Conservation (phyloP, 176 grass and related monocot species). For the Saccharum officinarum region DNA sequence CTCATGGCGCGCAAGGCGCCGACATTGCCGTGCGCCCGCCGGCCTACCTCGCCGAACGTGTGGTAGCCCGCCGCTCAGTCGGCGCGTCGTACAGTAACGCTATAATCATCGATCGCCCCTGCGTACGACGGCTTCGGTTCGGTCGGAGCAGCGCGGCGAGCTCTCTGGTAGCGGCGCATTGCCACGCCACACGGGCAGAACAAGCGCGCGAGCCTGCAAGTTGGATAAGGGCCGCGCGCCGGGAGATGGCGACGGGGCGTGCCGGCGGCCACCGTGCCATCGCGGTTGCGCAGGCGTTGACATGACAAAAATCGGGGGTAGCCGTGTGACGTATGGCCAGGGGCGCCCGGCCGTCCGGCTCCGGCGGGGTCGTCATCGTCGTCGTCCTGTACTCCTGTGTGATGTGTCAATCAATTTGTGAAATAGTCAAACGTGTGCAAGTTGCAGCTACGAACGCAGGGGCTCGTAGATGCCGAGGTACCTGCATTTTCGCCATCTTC, state of each 20-base stretch:
- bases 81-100: not conserved
- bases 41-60: not conserved
- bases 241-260: not conserved
- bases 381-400: not conserved
- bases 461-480: not conserved
- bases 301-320: not conserved
- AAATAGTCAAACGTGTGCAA: not conserved
- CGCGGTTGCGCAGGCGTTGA: not conserved
- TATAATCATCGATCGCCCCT: not conserved
- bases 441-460: not conserved
- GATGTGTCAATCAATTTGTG: not conserved
- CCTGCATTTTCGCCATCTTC: not conserved
- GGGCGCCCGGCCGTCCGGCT: not conserved
- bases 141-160: too few species aligned
- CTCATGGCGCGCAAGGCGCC: not conserved
- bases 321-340: constrained; percentile 18
- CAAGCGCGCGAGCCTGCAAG: too few species aligned
- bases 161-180: too few species aligned
- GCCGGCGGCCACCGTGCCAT: not conserved
- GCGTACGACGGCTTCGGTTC: not conserved
- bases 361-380: not conserved
- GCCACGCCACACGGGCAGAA: too few species aligned
- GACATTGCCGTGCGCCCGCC: constrained; percentile 18
- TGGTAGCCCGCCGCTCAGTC: not conserved
- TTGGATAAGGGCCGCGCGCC: not conserved